Evolutionary conservation across 306 rosid genomes (phyloP), one percentile per base, ranked within the genome.

Genomic region (Cucumis cinereus): DNA sequence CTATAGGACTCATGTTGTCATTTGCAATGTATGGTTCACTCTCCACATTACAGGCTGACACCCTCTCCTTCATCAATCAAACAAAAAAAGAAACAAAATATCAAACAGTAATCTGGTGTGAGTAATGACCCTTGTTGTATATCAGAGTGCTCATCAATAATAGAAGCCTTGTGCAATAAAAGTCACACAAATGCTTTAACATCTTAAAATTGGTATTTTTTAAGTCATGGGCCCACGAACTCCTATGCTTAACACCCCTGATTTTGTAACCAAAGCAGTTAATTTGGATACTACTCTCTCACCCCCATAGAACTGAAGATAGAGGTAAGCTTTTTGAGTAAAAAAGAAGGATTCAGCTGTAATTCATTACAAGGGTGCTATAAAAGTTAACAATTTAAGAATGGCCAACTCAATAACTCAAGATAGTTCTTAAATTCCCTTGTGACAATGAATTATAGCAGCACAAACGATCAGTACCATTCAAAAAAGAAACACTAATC

Each of bases 31-130:
- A 58, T 63, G 83, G 81, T 70, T 79, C 77, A 61, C 70, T 81
- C 60, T 76, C 69, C 53, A 23, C 43, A 41, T 36, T 43, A 68
- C 74, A 68, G 74, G 56, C 56, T 35, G 68, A 76, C n/a, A 70
- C 74, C 75, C 82, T 76, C 74, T 77, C 77, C 88, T 80, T 33
- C 20, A 82, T 49, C 74, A 68, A 16, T 70, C 22, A 63, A 28
- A 40, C 71, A 64, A 75, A 74, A 64, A 64, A 67, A 15, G 28
- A 36, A 62, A n/a, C n/a, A n/a, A 63, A 75, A 53, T 16, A 30
- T 3, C 59, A 61, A 36, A 60, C 79, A 50, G 74, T 67, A 41
- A 23, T 14, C 77, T 35, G 54, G 12, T 33, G 28, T 36, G 49
- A 7, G 45, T 7, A 10, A 52, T 72, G 15, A 8, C 30, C 47